Base-by-base conservation (phyloP, 2,329 filamentous ascomycete genomes). In the Trichoderma simmonsii region DNA sequence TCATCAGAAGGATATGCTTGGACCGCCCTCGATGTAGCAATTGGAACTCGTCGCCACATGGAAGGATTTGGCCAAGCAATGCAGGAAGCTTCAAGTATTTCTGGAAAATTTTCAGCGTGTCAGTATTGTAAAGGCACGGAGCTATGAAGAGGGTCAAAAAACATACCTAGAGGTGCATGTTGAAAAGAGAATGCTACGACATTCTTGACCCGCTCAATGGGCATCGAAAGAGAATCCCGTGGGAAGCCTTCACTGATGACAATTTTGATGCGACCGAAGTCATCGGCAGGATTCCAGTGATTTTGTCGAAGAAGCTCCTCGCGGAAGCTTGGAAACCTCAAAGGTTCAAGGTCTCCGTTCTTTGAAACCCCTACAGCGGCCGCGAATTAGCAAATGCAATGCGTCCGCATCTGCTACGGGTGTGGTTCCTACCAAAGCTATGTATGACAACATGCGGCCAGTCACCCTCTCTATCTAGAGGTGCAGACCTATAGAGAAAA, bases 171-270 rank as follows among this genome's bases (percentile, higher is more conserved):
- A 1, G 94, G 93, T 39, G 92, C 94, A 83, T 96, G 93, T 77
- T 96, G 93, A 77, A 97, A 97, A 1, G 93, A 91, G 80, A 97
- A 96, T 15, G 88, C 88, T 28, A 94, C 88, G 59, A 94, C 81
- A 76, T 95, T 93, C 77, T 91, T 92, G 73, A 92, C 83, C 54
- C 89, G 85, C 76, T 93, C 90, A 74, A 92, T 89, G 0, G 89
- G 87, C 56, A 83, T 81, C 2, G 83, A 82, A 1, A 82, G 71
- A 2, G 83, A 87, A 72, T 87, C 85, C 48, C 89, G 84, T 11
- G 86, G 84, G 72, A 94, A 90, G 0, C 92, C 91, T 78, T 95
- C 93, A 62, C 92, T 90, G 72, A 97, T 87, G 69, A 94, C 80
- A 30, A 97, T 81, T 78, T 92, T 94, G 82, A 97, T 91, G 8